Evolutionary conservation across 2,329 filamentous ascomycete genomes (phyloP), one percentile per base, ranked within the genome.

Genomic region (Diaporthe vaccinii): DNA sequence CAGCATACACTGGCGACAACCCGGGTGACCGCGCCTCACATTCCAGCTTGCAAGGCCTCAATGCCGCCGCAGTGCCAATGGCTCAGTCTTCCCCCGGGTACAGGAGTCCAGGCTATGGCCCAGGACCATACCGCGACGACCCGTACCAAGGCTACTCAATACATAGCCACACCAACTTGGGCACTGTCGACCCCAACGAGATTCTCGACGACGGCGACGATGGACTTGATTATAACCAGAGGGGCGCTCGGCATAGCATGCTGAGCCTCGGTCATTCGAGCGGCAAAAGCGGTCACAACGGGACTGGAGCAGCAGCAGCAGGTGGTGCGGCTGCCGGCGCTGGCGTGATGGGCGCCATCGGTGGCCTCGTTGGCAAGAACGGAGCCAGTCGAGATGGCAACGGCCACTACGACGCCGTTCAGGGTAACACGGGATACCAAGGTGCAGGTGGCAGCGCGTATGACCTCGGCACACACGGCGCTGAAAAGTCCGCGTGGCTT

Each of bases 151-250:
- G 89, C 78, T 91, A 90, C 80, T 90, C 84, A 61, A 84, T 83
- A 53, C 84, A 81, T 83, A 88, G 84, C 41, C 88, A 88, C 75
- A 84, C 88, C 34, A 83, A 85, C 12, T 84, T 92, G 5, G 89
- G 90, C 53, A 85, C 90, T 2, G 89, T 97, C 75, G 92, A 98
- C 81, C 95, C 95, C 3, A 91, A 94, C 80, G 92, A 93, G 20
- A 96, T 98, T 78, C 90, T 90, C 31, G 96, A 98, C 82, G 96
- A 98, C 81, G 95, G 94, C 39, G 96, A 98, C 80, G 96, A 98
- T 82, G 95, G 93, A 1, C 88, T 97, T 70, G 88, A 90, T 6
- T 92, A 90, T 79, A 85, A 83, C 69, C 84, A 82, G 65, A 81
- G 79, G 41, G 78, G 78, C 0, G 86, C 87, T 82, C 88, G 89